Evolutionary conservation across 2,329 filamentous ascomycete species (phyloP), one percentile per base, ranked within the genome.

Genomic region (Rutstroemia sydowiana): DNA sequence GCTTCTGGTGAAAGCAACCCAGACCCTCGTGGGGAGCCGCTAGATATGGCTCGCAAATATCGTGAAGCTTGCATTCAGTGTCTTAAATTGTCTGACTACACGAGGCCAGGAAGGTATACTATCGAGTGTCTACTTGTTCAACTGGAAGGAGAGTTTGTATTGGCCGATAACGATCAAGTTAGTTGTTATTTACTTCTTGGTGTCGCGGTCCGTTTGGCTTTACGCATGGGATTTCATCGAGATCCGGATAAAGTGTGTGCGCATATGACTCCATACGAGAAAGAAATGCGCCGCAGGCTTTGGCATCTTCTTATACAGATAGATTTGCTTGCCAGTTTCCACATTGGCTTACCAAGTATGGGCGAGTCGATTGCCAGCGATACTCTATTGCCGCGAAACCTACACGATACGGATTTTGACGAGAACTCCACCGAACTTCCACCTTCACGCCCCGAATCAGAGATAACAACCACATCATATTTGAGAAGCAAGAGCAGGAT

Each of bases 321-420:
- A 14, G 87, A 92, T 64, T 73, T 87, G 21, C 73, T 88, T 39
- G 87, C 89, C 61, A 90, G 87, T 1, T 84, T 87, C 54, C 84
- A 88, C 62, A 74, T 76, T 58, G 76, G 75, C 8, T 55, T 77
- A 32, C 73, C 72, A 10, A 69, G 69, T 3, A 88, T 89, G 75
- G 81, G 89, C 21, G 79, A 84, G 55, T 76, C 84, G 5, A 75
- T 85, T 46, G 82, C 88, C 62, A 88, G 81, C 46, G 87, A 91
- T 60, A 86, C 85, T 0, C 76, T 84, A 59, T 69, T 87, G 3
- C 87, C 87, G 1, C 79, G 81, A 52, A 91, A 91, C 61, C 75
- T 91, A 11, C 86, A 86, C 63, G 87, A 91, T 58, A 85, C 89
- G 55, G 87, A 91, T 58, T 81, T 91, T 23, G 76, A 81, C 43